A percentile compares a stretch with the other conserved stretches of the same genome.
Evolutionary conservation across 768 basidiomycete species (phyloP).

Genomic region (Solioccasus polychromus): DNA sequence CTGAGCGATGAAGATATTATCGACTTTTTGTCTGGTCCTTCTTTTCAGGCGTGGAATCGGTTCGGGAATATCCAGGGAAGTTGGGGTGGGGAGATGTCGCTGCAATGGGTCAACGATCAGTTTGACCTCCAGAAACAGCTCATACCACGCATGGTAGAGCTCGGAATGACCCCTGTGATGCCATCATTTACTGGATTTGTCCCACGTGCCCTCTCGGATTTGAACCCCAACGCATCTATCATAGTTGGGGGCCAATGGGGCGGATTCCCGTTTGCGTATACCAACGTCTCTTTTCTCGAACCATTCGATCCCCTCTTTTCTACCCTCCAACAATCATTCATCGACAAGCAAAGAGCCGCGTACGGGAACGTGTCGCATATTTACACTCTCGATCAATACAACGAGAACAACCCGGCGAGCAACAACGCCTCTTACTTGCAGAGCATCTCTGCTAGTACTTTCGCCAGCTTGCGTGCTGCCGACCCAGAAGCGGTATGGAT

Average conservation of each 20-base stretch:
- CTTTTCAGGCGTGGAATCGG: constrained; percentile 42
- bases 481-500: constrained; percentile 42
- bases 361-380: constrained; percentile 40
- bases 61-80: constrained; percentile 43
- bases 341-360: constrained; percentile 35
- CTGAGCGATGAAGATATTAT: constrained; percentile 35
- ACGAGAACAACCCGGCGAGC: constrained; percentile 40
- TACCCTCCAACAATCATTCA: constrained; percentile 37
- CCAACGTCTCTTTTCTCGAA: constrained; percentile 40
- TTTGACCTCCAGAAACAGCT: constrained; percentile 36
- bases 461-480: constrained; percentile 35
- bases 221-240: constrained; percentile 36
- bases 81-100: constrained; percentile 36
- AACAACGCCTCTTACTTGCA: constrained; percentile 32
- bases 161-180: constrained; percentile 43
- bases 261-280: constrained; percentile 31
- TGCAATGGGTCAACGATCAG: constrained; percentile 39
- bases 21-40: constrained; percentile 36
- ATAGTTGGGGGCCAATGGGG: constrained; percentile 35
- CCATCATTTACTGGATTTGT: constrained; percentile 44
- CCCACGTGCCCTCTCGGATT: constrained; percentile 28
- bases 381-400: constrained; percentile 45
- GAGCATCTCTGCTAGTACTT: constrained; percentile 33
- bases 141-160: constrained; percentile 38
- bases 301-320: constrained; percentile 39